A percentile compares a stretch with the other conserved stretches of the same genome.
Evolutionary conservation across 2,329 filamentous ascomycete species (phyloP).

Genomic region (Cadophora gregata): DNA sequence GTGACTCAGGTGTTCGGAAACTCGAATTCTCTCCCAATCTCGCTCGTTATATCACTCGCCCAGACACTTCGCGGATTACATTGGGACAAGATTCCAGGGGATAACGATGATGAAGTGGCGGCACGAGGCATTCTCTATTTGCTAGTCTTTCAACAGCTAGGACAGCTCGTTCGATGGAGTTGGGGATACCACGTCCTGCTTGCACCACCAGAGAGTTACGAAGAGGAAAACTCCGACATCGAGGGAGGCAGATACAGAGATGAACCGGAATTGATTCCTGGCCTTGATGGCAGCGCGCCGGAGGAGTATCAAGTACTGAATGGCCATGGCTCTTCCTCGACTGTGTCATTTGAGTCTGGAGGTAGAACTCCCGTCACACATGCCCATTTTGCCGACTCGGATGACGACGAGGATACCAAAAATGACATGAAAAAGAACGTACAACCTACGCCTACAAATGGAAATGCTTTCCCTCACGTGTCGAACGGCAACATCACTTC

Average conservation of each 20-base stretch:
- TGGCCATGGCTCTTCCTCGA: conserved; percentile 29
- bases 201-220: conserved; percentile 79
- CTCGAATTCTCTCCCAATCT: conserved; percentile 97
- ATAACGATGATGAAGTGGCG: conserved; percentile 94
- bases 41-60: conserved; percentile 90
- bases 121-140: conserved; percentile 94
- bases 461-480: conserved; percentile 31
- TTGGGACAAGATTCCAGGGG: conserved; percentile 88
- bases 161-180: conserved; percentile 94
- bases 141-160: conserved; percentile 96
- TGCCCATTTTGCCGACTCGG: conserved; percentile 44
- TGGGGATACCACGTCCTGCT: conserved; percentile 97
- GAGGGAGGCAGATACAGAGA: conserved; percentile 63
- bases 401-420: conserved; percentile 48
- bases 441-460: conserved; percentile 36
- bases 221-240: conserved; percentile 50
- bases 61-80: conserved; percentile 91
- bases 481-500: conserved; percentile 62
- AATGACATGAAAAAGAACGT: conserved; percentile 34
- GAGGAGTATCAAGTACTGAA: conserved; percentile 46
- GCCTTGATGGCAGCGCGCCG: conserved; percentile 52
- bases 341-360: conserved; percentile 43
- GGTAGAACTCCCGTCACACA: conserved; percentile 43
- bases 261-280: conserved; percentile 55
- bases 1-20: conserved; percentile 81